These are phyloP conservation scores for Coemansia sp. DNA, from an alignment of 192 early-diverging fungal genomes.

Conservation along the genomic window DNA sequence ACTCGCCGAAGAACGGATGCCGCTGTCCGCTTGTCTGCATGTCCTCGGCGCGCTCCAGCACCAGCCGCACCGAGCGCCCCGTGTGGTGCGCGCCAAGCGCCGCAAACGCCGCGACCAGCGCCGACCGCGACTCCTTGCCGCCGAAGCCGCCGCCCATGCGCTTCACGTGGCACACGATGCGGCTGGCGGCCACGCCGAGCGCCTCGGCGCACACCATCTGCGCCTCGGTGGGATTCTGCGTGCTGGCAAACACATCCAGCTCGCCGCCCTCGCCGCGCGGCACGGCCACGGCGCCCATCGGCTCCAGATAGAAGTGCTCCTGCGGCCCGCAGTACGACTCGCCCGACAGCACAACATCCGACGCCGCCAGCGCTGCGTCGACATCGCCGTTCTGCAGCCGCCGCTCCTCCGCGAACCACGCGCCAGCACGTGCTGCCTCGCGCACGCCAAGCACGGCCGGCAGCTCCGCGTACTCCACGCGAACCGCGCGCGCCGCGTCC, in stretches of 20 bases:
- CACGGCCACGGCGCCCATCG: slow-evolving; percentile 66
- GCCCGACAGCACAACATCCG: slow-evolving; percentile 61
- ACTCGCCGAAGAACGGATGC: slow-evolving; percentile 78
- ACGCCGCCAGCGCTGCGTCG: slow-evolving; percentile 54
- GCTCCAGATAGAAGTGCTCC: slow-evolving; percentile 92
- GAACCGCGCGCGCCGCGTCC: slow-evolving; percentile 68
- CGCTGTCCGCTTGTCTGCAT: slow-evolving; percentile 74
- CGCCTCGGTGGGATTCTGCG: slow-evolving; percentile 76
- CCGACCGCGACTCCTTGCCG: slow-evolving; percentile 72
- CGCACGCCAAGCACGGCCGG: slow-evolving; percentile 76
- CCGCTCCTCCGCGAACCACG: slow-evolving; percentile 61
- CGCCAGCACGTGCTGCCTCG: slow-evolving; percentile 69
- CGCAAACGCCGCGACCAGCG: slow-evolving; percentile 63
- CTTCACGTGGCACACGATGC: slow-evolving; percentile 75
- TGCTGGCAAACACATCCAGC: slow-evolving; percentile 75
- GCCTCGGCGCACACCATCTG: slow-evolving; percentile 69
- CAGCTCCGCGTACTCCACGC: slow-evolving; percentile 70
- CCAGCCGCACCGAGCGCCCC: slow-evolving; percentile 66
- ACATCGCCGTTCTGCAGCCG: slow-evolving; percentile 66
- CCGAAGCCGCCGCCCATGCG: slow-evolving; percentile 89
- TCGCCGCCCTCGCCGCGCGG: slow-evolving; percentile 77
- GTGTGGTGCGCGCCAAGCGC: slow-evolving; percentile 72
- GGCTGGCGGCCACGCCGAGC: slow-evolving; percentile 72
- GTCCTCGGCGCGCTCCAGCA: slow-evolving; percentile 84
- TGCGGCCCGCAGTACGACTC: slow-evolving; percentile 60